Base-by-base conservation (phyloP, 108 stramenopile genomes). In the Pelagomonas calceolata region DNA sequence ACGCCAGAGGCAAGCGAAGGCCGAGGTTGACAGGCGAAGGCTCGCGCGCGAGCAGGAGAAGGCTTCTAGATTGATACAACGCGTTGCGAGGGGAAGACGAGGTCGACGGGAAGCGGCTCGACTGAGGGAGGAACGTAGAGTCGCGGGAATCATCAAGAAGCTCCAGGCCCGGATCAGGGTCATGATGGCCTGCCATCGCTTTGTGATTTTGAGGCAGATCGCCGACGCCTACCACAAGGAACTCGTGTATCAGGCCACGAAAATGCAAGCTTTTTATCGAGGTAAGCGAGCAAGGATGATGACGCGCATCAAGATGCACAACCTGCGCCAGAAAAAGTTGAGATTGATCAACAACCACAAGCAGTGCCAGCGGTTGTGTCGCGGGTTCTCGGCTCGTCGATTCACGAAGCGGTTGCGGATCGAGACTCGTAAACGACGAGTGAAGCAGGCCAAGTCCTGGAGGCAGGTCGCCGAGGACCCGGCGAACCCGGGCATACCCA, bases 221-320 rank as follows among this genome's bases (percentile, higher is more conserved):
- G 16, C 30, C 31, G 9, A 31, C n/a, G 0, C 0, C 43, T 45
- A 37, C 36, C 30, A 45, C 31, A 69, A 31, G 4, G 26, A 5
- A 30, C 31, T 30, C 36, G 9, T 9, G 32, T 16, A 36, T 9
- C 17, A 29, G 45, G 32, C 46, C 43, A 31, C 30, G 26, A 45
- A 69, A 46, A 45, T 69, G 44, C 43, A 69, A 46, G 69, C 69
- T 4, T 30, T 69, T 31, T 21, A 30, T 3, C 32, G 31, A 30
- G 69, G 46, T 15, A 69, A 69, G 45, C 32, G 43, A 30, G 69
- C 43, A 31, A 31, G 32, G 44, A 69, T 32, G 45, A 46, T 69
- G 45, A 46, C 17, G n/a, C 30, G 10, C 7, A 16, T 16, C 21
- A 1, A 16, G 26, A 26, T 1, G 3, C 18, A 60, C 21, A 12